Base-by-base conservation (phyloP, 2,329 filamentous ascomycete species). In the Coniella lustricola region DNA sequence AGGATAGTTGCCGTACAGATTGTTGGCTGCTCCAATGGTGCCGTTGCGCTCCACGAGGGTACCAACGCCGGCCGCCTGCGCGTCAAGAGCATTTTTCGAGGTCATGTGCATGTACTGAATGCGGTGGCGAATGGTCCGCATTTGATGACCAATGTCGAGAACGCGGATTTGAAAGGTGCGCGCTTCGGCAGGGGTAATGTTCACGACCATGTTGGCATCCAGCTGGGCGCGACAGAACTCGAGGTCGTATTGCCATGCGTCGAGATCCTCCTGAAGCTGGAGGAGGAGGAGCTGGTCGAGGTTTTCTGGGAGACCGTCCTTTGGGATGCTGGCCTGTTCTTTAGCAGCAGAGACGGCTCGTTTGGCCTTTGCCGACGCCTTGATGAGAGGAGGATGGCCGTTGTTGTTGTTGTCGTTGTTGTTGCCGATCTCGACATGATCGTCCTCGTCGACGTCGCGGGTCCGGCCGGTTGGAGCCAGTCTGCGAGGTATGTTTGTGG, bases 91-190 rank as follows among this genome's bases (percentile, higher is more conserved):
- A n/a, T 52, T 59, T 44, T 64, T 63, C n/a, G 59, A 55, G 32
- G 70, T 62, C 13, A 55, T 52, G 42, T 60, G 54, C 1, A 71
- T 57, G 17, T 57, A 55, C 54, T 72, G 64, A 36, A 70, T 66
- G 20, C 66, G 64, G 54, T 74, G 70, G 48, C 62, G 61, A 54
- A 64, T 64, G 47, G 64, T 59, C 4, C 71, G 69, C 40, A 73
- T 68, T 53, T 71, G 68, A 51, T 74, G 71, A 18, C 64, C 60
- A 21, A 69, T 61, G 43, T 74, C 71, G 9, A 74, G 56, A 7
- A 62, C 57, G 16, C 71, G 68, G 45, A 73, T 58, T 55, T 71
- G 69, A 18, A 71, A 56, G 4, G 63, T 67, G 17, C 71, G 64
- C 1, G 55, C 56, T 55, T 74, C 71, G 48, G 68, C 63, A 0